Base-by-base conservation (phyloP, 2,329 filamentous ascomycete species). In the Alternaria alternata region DNA sequence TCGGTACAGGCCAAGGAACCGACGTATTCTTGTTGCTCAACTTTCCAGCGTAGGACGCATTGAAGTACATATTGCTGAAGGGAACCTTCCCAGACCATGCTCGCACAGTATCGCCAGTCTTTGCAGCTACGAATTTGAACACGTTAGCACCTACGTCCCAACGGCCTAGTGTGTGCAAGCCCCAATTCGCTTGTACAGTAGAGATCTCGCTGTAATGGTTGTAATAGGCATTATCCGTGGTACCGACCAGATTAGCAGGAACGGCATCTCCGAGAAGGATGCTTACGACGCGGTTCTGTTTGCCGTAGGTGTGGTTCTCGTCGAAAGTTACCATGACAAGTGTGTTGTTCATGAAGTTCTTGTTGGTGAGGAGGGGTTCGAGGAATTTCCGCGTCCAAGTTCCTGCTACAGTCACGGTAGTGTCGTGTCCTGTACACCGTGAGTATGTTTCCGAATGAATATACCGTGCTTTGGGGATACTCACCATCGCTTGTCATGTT, bases 301-400 rank as follows among this genome's bases (percentile, higher is more conserved):
- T 79, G 6, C 82, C 77, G 78, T 93, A 93, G 9, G 85, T 88
- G 69, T 89, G 86, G 75, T 89, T 91, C 80, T 95, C 92, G 65
- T 95, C 92, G 71, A 93, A 95, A 3, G 85, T 94, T 61, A 95
- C 78, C 5, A 94, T 81, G 9, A 95, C 85, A 1, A 95, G 84
- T 0, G 91, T 94, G 72, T 91, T 87, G 51, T 91, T 81, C 87
- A 89, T 91, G 78, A 95, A 94, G 67, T 89, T 85, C 49, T 81
- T 78, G 80, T 94, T 85, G 36, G 84, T 75, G 7, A 95, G 83
- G 8, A 95, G 87, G 0, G 91, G 91, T 58, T 87, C 84, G 1
- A 95, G 78, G 80, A 93, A 94, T 48, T 73, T 80, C 38, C 86
- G 85, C 14, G 87, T 86, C 90, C 91, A 95, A 14, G 79, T 70